Base-by-base conservation (phyloP, 23 red algal species). In the Chondrus crispus region DNA sequence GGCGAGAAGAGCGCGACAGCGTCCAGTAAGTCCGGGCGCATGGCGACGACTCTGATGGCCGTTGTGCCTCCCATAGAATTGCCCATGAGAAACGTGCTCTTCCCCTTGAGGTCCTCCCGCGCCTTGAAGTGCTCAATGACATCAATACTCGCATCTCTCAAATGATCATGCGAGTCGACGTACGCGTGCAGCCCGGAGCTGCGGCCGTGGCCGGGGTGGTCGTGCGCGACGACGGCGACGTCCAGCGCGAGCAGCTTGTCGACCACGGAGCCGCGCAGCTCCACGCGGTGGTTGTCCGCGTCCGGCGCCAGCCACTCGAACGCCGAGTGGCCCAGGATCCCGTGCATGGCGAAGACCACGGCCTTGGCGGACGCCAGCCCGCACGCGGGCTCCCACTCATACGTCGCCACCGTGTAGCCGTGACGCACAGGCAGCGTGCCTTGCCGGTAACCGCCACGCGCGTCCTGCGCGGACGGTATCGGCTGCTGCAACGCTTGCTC, bases 141-240 rank as follows among this genome's bases (percentile, higher is more conserved):
- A 13, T 92, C 89, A 68, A 92, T 92, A 13, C 66, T 60, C 40
- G 77, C 89, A 52, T 92, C 89, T 39, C 89, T 39, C 24, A 92
- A 41, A 45, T 92, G 63, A 73, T 94, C 92, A 18, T 78, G 66
- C 36, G 68, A 80, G 2, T 88, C 84, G 74, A 94, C 68, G 72
- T 88, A 94, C 2, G 40, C 92, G 58, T 87, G 92, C 11, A 94
- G 74, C 28, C 92, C 92, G 4, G 68, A 79, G 46, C 88, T 73
- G 13, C 90, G 84, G 5, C 96, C 96, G 32, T 98, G 96, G 37
- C 93, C 93, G 24, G 89, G 85, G 84, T 98, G 93, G 75, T 98
- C 96, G 51, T 98, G 93, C 39, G 63, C 93, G 68, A 95, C 71
- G 14, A 95, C 96, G 46, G 94, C 50, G 57, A 93, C 57, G 44